A percentile compares a stretch with the other conserved stretches of the same genome.
phyloP scores from a whole-genome alignment of 225 moss, liverwort and hornwort species.

The Bryoerythrophyllum caledonicum region DNA sequence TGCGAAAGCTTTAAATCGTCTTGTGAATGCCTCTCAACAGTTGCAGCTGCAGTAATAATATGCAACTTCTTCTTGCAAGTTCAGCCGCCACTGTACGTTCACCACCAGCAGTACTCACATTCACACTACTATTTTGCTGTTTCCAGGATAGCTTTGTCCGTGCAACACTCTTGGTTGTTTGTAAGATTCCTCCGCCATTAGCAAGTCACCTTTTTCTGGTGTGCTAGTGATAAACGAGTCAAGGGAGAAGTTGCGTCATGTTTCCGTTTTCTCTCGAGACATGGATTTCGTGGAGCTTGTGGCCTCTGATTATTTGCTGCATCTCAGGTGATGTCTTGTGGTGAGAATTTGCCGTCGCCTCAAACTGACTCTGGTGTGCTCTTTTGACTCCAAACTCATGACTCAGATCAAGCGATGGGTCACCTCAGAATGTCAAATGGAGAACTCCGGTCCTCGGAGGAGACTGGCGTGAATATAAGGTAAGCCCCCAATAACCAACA shows the following conservation, averaged over 20 bases:
- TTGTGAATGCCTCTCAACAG: too few species aligned
- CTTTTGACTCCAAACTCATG: background rate
- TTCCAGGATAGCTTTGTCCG: conserved; percentile 28
- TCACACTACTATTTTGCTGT: background rate
- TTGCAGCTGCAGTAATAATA: background rate
- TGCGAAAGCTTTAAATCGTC: too few species aligned
- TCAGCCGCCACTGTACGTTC: background rate
- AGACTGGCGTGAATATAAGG: too few species aligned
- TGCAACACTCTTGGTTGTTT: background rate
- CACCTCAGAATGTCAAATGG: too few species aligned
- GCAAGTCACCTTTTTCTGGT: background rate
- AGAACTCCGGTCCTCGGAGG: too few species aligned
- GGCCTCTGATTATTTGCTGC: background rate
- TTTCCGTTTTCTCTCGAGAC: conserved; percentile 16
- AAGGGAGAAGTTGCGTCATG: background rate
- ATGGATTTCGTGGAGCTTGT: conserved; percentile 8
- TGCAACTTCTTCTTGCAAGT: background rate
- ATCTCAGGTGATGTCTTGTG: background rate
- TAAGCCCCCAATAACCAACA: too few species aligned
- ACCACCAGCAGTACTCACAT: background rate
- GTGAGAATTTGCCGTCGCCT: background rate
- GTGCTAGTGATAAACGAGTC: too few species aligned
- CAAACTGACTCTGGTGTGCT: conserved; percentile 2
- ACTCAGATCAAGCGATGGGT: too few species aligned
- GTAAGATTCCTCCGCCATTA: background rate